These are phyloP conservation scores for Delphinella strobiligena DNA, from an alignment of 2,329 filamentous ascomycete genomes.

Conservation along the genomic window DNA sequence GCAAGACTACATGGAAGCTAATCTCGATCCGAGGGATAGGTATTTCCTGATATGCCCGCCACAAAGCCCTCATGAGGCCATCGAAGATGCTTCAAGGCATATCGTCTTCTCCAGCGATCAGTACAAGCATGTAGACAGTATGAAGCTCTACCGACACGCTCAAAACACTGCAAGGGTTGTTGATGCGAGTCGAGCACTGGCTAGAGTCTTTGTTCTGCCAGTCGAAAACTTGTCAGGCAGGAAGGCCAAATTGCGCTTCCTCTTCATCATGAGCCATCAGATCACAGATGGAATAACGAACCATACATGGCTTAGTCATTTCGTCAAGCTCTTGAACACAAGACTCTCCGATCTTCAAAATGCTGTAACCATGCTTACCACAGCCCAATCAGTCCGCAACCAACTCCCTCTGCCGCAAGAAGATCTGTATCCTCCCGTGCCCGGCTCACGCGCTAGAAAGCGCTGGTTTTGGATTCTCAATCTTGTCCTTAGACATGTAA, in stretches of 20 bases:
- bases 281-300: slow-evolving; percentile 33
- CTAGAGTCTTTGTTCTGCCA: slow-evolving; percentile 29
- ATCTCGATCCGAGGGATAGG: slow-evolving; percentile 10
- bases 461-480: slow-evolving; percentile 38
- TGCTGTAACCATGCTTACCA: slow-evolving; percentile 12
- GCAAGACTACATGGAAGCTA: slow-evolving; percentile 10
- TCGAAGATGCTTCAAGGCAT: slow-evolving; percentile 15
- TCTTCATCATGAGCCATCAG: slow-evolving; percentile 31
- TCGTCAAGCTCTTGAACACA: slow-evolving; percentile 26
- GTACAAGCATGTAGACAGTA: slow-evolving; percentile 10
- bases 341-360: slow-evolving; percentile 13
- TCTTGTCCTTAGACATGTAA: slow-evolving; percentile 30
- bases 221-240: slow-evolving; percentile 14
- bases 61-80: slow-evolving; percentile 14
- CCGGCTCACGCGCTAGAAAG: slow-evolving; percentile 25
- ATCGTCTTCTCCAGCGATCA: slow-evolving; percentile 28
- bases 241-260: slow-evolving; percentile 21
- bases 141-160: slow-evolving; percentile 31
- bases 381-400: slow-evolving; percentile 14
- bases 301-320: slow-evolving; percentile 31
- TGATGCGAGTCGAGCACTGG: slow-evolving; percentile 23
- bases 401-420: slow-evolving; percentile 33
- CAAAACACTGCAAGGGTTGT: slow-evolving; percentile 29
- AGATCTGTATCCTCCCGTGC: slow-evolving; percentile 30
- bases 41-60: slow-evolving; percentile 26